Conservation (phyloP, 768 basidiomycete genomes). For the Amanita pallidorosea region DNA sequence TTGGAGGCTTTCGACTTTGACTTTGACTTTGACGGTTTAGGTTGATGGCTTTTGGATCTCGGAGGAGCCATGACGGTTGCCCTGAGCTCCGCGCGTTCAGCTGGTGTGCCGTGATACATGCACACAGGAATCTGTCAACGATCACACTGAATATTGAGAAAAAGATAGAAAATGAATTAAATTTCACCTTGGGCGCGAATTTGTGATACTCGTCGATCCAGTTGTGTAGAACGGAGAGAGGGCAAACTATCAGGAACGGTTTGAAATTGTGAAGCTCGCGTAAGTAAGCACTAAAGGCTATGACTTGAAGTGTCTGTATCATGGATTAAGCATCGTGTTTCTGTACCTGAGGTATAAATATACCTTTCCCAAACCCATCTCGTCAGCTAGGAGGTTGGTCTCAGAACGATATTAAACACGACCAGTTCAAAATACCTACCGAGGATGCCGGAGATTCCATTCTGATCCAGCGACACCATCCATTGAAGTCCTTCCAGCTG, state of each 20-base stretch:
- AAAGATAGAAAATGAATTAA: slow-evolving; percentile 1
- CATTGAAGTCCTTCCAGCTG: slow-evolving; percentile 93
- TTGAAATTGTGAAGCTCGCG: slow-evolving; percentile 58
- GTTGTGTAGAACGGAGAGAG: slow-evolving; percentile 87
- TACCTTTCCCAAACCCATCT: slow-evolving; percentile 91
- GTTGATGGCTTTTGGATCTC: slow-evolving; percentile 7
- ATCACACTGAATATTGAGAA: background rate
- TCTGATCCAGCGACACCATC: slow-evolving; percentile 85
- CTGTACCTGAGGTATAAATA: slow-evolving; percentile 13
- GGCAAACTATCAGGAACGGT: slow-evolving; percentile 85
- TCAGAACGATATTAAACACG: background rate
- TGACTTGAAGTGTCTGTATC: slow-evolving; percentile 85
- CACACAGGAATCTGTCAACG: slow-evolving; percentile 66
- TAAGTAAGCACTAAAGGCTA: slow-evolving; percentile 87
- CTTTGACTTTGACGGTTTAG: slow-evolving; percentile 1
- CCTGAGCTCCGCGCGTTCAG: slow-evolving; percentile 73
- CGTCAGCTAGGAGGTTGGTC: slow-evolving; percentile 51
- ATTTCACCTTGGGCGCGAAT: slow-evolving; percentile 67
- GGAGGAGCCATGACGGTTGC: slow-evolving; percentile 41
- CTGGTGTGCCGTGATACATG: slow-evolving; percentile 83
- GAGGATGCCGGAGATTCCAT: slow-evolving; percentile 73
- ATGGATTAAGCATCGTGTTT: slow-evolving; percentile 5
- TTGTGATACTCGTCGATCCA: slow-evolving; percentile 80
- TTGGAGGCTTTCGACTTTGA: slow-evolving; percentile 5
- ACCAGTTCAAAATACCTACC: slow-evolving; percentile 28